Base-by-base conservation (phyloP, 306 rosid genomes). In the Vicia faba region DNA sequence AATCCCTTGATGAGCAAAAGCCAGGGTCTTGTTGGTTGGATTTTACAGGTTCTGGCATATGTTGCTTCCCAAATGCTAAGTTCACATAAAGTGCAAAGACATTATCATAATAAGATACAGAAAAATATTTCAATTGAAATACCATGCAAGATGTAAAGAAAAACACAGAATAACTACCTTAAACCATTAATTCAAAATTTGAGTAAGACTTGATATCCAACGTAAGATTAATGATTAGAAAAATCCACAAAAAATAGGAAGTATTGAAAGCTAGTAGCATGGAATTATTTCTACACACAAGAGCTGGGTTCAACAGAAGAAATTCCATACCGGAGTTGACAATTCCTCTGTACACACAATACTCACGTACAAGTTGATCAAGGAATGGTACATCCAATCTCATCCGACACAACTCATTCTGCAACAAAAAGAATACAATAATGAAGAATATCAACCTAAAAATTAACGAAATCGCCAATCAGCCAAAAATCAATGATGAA, bases 311-410 rank as follows among this genome's bases (percentile, higher is more conserved):
- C 56, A 84, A 78, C 71, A 70, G 78, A 46, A 68, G 70, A 69
- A 80, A 64, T 60, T 75, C 76, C 28, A 53, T 43, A 87, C 89
- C 86, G 53, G 95, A 77, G 75, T 95, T 91, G 62, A 90, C 89
- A 73, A 95, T 88, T 83, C 99, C 97, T 81, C 99, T 79, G 66
- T 95, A 95, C 78, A 95, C 86, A 75, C 97, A 90, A 77, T 95
- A 90, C 76, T 95, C 99, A 14, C 84, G 91, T 72, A 95, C 97
- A 82, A 95, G 97, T 76, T 95, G 96, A 65, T 95, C 97, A 78
- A 93, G 96, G 71, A 88, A 72, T 19, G 92, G 81, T 69, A 84
- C 84, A 84, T 90, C 97, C 83, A 95, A 75, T 62, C 75, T 83
- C 83, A 88, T 95, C 76, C 95, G 89, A 79, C 96, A 85, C 72